Evolutionary conservation across 805 yeast species (phyloP), one percentile per base, ranked within the genome.

Genomic region (Hemisphaericaspora nanyangensis): DNA sequence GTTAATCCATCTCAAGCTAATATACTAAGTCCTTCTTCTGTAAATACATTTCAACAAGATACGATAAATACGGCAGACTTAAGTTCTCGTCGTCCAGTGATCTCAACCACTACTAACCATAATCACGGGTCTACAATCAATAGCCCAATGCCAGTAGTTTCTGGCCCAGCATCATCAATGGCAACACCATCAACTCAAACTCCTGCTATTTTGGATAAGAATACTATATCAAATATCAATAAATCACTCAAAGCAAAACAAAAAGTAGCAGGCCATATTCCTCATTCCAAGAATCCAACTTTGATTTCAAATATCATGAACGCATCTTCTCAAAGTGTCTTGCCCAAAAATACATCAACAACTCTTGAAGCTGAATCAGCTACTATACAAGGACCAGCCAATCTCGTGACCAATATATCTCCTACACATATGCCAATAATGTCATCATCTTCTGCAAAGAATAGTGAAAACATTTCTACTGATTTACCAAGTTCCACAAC

Each of bases 171-270:
- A 7, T 12, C 28, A 12, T 5, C 39, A 24, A 12, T n/a, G 5
- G 16, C 40, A 17, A 31, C 36, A 1, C 31, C 45, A 29, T 19
- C 46, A 18, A 20, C 10, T 11, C 40, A 28, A 29, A 25, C 46
- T 12, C 49, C 43, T 29, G 15, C 42, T 8, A 28, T 45, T 24
- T 41, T 57, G n/a, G 56, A 58, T 35, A 56, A 56, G 35, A 56
- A 52, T 34, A 61, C 63, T 20, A 60, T 68, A 26, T 58, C 70
- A 19, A 67, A 63, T 49, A 56, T 69, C 34, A 69, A 69, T 49
- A 68, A 68, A 44, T 61, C 72, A 3, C 43, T 69, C 19, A 67
- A 65, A 43, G 72, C 69, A 27, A 68, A 68, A 40, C 74, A 68
- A 42, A 63, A 61, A 41, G 55, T 66, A 36, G 63, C 66, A 40